Evolutionary conservation across 306 rosid species (phyloP).

Genomic region (Inga oerstediana): DNA sequence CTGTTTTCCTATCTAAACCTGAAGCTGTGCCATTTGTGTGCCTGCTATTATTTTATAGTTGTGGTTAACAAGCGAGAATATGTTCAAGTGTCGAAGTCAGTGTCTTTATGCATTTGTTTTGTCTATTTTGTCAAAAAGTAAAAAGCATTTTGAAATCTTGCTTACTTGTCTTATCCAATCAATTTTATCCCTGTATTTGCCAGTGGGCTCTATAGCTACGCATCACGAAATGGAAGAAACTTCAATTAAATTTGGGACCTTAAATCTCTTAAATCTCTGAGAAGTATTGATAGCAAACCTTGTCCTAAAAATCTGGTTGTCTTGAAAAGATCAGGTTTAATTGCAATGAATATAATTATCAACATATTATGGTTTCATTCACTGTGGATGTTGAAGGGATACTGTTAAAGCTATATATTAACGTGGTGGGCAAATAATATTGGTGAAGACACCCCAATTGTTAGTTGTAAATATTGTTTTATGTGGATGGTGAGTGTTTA

Average conservation of each 20-base stretch:
- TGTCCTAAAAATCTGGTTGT: neutral
- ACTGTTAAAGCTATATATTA: slow-evolving; percentile 71
- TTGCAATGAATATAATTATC: neutral
- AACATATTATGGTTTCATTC: neutral
- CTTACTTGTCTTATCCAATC: neutral
- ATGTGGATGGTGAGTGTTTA: slow-evolving; percentile 16
- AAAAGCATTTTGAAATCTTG: neutral
- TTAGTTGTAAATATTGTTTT: slow-evolving; percentile 10
- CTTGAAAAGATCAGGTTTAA: neutral
- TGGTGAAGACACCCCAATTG: neutral
- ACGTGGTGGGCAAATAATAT: slow-evolving; percentile 58
- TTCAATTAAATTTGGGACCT: neutral
- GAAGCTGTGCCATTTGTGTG: too few species aligned
- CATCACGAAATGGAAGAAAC: neutral
- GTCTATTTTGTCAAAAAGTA: too few species aligned
- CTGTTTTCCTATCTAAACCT: too few species aligned
- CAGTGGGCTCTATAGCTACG: neutral
- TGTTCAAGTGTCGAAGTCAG: too few species aligned
- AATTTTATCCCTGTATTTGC: neutral
- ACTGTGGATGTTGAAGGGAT: slow-evolving; percentile 44
- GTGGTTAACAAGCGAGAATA: too few species aligned
- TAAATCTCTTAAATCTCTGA: neutral
- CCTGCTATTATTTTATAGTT: too few species aligned
- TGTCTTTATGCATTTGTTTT: too few species aligned
- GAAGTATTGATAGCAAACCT: neutral